Evolutionary conservation across 2,329 filamentous ascomycete species (phyloP), one percentile per base, ranked within the genome.

Genomic region (Clarireedia hainanense): DNA sequence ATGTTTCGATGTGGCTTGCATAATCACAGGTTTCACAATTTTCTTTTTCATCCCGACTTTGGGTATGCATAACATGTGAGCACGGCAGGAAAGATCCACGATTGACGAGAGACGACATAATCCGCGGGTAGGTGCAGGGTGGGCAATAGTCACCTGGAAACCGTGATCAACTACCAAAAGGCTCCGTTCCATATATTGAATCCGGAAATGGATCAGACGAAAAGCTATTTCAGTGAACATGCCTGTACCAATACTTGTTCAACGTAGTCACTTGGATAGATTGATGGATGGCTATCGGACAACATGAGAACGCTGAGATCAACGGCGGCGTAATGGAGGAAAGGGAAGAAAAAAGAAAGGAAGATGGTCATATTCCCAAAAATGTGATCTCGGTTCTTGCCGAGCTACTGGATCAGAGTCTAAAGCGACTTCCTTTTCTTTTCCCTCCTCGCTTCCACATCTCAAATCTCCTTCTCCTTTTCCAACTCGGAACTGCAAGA

Each of bases 131-230:
- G 37, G 12, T 55, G 46, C 52, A 55, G 40, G 52, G 36, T 42
- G 20, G 36, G 37, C 52, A 50, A 45, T 27, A 55, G 50, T 55
- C 52, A 55, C 52, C 52, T 55, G 47, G 43, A 55, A 50, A 45
- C 17, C 52, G 39, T 55, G 52, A 50, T 30, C 27, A 30, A 30
- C 10, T 30, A 9, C 10, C 27, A 30, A 9, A 30, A 30, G 3
- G 5, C 27, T 30, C 37, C 26, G 43, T 14, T 36, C 17, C 15
- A 55, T 39, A 24, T 27, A 50, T 50, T 45, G 37, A 36, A 20
- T 24, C 43, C 27, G 47, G 46, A 26, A 36, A 50, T 50, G 46
- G 27, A 55, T 50, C 39, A 27, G 52, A 50, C 39, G 52, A 55
- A 50, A 55, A 50, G 9, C 34, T 10, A 3, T 26, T 20, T 50